phyloP scores from a whole-genome alignment of 306 rosid genomes.

The Comarum palustre region DNA sequence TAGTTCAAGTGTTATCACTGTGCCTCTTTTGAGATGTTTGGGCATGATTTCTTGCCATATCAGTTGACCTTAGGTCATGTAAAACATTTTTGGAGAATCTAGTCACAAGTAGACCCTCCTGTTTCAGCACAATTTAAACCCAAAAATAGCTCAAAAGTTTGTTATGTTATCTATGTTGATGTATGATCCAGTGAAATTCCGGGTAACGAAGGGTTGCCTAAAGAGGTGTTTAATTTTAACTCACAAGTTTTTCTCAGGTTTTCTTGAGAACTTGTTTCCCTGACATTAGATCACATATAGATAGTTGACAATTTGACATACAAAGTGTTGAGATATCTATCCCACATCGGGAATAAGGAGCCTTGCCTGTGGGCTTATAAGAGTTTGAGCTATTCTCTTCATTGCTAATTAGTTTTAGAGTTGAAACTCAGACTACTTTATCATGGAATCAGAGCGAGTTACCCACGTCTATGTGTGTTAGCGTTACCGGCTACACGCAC shows the following conservation, averaged over 20 bases:
- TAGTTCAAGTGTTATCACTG: constrained; percentile 2
- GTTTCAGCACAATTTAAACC: background rate
- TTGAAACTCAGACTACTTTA: no score
- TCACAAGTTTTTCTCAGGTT: background rate
- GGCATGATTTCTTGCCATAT: constrained; percentile 14
- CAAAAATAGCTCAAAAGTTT: background rate
- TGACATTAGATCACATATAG: background rate
- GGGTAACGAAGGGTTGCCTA: background rate
- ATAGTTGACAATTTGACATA: background rate
- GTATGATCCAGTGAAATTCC: background rate
- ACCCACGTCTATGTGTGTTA: no score
- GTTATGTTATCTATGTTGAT: background rate
- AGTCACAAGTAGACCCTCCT: constrained; percentile 2
- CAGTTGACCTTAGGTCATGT: constrained; percentile 12
- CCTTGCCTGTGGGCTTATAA: no score
- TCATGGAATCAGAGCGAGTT: no score
- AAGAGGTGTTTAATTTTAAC: background rate
- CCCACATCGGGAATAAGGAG: no score
- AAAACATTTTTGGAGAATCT: constrained; percentile 2
- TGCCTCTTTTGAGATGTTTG: background rate
- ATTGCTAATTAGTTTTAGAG: no score
- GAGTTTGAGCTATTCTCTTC: no score
- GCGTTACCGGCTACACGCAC: no score
- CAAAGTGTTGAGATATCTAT: no score
- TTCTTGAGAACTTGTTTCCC: background rate